phyloP scores from a whole-genome alignment of 2,329 filamentous ascomycete genomes.

The Talaromyces marneffei region DNA sequence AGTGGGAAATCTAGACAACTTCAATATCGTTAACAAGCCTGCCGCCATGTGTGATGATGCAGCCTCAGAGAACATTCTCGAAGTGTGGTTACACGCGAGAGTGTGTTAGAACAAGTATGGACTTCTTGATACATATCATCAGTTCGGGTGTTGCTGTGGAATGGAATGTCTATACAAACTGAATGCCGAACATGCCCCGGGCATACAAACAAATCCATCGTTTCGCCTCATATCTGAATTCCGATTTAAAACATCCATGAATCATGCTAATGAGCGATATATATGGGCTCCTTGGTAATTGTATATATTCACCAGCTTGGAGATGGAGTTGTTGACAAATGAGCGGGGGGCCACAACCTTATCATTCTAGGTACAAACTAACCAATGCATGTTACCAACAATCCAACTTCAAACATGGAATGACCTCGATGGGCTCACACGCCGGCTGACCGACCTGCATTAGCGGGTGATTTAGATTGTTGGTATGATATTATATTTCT shows the following conservation, averaged over 20 bases:
- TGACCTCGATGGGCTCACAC: not conserved
- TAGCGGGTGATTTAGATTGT: not conserved
- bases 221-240: not conserved
- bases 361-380: not conserved
- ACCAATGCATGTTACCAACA: not conserved
- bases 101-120: not conserved
- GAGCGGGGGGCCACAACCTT: not conserved
- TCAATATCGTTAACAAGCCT: not conserved
- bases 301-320: not conserved
- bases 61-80: not conserved
- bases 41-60: not conserved
- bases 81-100: not conserved
- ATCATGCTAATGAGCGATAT: not conserved
- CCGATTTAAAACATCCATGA: too few relatives aligned
- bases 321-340: not conserved
- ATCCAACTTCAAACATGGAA: not conserved
- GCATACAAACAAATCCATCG: not conserved
- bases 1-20: not conserved
- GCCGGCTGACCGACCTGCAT: constrained; percentile 2
- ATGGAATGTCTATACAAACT: not conserved
- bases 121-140: not conserved
- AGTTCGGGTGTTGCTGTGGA: not conserved
- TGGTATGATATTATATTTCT: not conserved
- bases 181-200: not conserved
- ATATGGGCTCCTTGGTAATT: not conserved